Base-by-base conservation (phyloP, 176 grass and related monocot genomes). In the Zea luxurians region DNA sequence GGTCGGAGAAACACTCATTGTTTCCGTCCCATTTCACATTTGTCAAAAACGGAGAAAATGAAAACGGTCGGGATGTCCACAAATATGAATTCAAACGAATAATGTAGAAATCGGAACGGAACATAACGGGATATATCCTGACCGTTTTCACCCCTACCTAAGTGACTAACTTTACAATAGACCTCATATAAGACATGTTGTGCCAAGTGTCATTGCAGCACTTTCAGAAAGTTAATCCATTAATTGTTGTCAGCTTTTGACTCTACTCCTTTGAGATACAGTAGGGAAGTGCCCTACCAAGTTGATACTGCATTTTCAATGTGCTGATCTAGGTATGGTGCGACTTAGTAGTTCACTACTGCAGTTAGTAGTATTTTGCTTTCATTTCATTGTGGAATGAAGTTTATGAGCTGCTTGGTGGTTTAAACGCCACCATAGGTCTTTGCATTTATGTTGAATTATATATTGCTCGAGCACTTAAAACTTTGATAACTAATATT, bases 401-500 rank as follows among this genome's bases (percentile, higher is more conserved):
- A 77, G 15, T 69, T 48, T 71, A 53, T 53, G 37, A 69, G 18
- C 10, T 62, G 18, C 55, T 61, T 65, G 7, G 6, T 78, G 40
- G 40, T 78, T 71, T 79, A 52, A 61, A 48, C 48, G 27, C 17
- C 16, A 60, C 52, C 27, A 41, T 37, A 48, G 37, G 0, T 8
- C 61, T 44, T 75, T 68, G 61, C 65, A 21, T 80, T 34, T 66
- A 9, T 68, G 36, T 75, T 68, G 27, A 74, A 48, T 34, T 21
- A 34, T 58, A 38, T 37, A 17, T 74, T 34, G 13, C 41, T 44
- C 15, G 61, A 70, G 37, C 66, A 68, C 43, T 58, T 68, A 57
- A 8, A 17, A 17, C 61, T 37, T 82, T 62, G 36, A 70, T 75
- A 45, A 59, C 18, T 17, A 61, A 75, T 11, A 55, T 64, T 76